These are phyloP conservation scores for Kazachstania kunashirensis DNA, from an alignment of 805 yeast genomes.

Conservation along the genomic window DNA sequence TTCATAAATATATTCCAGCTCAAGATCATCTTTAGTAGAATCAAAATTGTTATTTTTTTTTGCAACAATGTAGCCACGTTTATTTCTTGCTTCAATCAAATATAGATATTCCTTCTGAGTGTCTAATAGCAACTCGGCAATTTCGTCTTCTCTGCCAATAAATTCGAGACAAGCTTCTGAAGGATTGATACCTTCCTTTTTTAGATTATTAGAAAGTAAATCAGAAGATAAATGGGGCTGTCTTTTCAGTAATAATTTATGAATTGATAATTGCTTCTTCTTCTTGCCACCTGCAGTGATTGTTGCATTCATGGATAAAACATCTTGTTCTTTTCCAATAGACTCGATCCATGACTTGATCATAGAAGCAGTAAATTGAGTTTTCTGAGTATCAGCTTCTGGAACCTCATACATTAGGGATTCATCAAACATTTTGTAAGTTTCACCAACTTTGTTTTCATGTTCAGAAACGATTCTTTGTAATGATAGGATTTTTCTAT, in stretches of 20 bases:
- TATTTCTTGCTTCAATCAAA: conserved; percentile 31
- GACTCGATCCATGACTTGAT: conserved; percentile 25
- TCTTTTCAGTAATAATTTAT: conserved; percentile 57
- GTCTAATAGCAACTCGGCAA: conserved; percentile 36
- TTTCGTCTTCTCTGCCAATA: conserved; percentile 21
- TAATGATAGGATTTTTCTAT: conserved; percentile 55
- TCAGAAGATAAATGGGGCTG: conserved; percentile 74
- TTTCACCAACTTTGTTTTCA: conserved; percentile 63
- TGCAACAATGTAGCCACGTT: conserved; percentile 54
- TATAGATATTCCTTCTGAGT: conserved; percentile 38
- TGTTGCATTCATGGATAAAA: conserved; percentile 4
- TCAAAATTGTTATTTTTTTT: conserved; percentile 46
- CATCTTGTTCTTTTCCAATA: conserved; percentile 11
- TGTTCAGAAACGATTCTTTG: conserved; percentile 73
- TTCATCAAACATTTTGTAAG: conserved; percentile 52
- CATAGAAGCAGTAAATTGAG: conserved; percentile 8
- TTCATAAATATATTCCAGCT: conserved; percentile 44
- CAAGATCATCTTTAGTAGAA: conserved; percentile 33
- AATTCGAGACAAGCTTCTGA: conserved; percentile 30
- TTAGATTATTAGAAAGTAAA: conserved; percentile 52
- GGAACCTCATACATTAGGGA: conserved; percentile 31
- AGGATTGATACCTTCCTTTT: conserved; percentile 39
- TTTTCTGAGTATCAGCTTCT: conserved; percentile 8
- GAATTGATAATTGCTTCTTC: conserved; percentile 45
- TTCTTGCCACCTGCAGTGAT: conserved; percentile 17